Base-by-base conservation (phyloP, 345 rosid genomes). In the Reutealis trisperma region DNA sequence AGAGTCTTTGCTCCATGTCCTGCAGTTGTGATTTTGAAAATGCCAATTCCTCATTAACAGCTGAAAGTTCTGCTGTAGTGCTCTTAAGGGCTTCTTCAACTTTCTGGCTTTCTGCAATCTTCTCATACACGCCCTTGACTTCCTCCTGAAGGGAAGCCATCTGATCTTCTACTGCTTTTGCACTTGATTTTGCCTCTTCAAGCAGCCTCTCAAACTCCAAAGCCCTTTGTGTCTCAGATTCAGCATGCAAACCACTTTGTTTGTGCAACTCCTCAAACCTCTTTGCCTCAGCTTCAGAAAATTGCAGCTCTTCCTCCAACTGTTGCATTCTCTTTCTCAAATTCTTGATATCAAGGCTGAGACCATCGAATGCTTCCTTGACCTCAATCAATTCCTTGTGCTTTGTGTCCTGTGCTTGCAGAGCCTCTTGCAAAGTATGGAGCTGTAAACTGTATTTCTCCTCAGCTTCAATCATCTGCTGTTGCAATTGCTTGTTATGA, bases 191-290 rank as follows among this genome's bases (percentile, higher is more conserved):
- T 4, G 94, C 88, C 27, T 76, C 85, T 73, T 90, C 87, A 81
- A 93, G 93, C 78, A 91, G 83, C 86, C 78, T 88, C 78, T 90
- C 96, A 41, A 90, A 92, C 81, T 93, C 98, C 86, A 70, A 75
- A 67, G 96, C 98, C 78, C 86, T 87, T 79, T 87, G 90, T 8
- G 86, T 78, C 86, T 91, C 92, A 65, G 92, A 89, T 80, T 93
- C 98, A 19, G 94, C 96, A 81, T 87, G 94, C 25, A 85, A 88
- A 32, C 92, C 90, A 32, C 92, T 91, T 83, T 92, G 77, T 76
- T 85, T 88, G 79, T 92, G 98, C 84, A 96, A 83, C 78, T 90
- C 97, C 85, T 96, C 96, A 61, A 86, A 93, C 83, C 87, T 93
- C 84, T 75, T 86, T 37, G 91, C 89, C 78, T 93, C 98, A 21